Evolutionary conservation across 2,329 filamentous ascomycete genomes (phyloP), one percentile per base, ranked within the genome.

Genomic region (Trichophyton benhamiae): DNA sequence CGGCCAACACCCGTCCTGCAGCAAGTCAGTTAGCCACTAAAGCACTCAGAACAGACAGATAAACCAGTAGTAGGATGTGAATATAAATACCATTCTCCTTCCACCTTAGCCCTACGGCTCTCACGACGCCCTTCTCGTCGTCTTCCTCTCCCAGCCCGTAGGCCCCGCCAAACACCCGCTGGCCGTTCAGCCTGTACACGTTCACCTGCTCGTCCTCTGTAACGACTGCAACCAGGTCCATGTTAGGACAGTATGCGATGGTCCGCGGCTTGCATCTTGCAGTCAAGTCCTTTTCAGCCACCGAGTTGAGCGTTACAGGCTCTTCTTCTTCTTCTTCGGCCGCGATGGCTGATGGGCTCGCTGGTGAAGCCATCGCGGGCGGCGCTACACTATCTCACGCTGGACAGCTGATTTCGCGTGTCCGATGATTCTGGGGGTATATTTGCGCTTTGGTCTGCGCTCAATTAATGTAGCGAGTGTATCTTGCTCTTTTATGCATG

Each of bases 221-320:
- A 13, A 87, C 86, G 11, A 89, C 78, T 11, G 88, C 87, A 11
- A 91, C 80, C 53, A 97, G 80, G 74, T 96, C 89, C 77, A 95
- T 88, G 7, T 86, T 87, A 15, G 91, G 89, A 73, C 90, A 95
- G 73, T 88, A 89, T 27, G 85, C 81, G 38, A 92, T 79, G 58
- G 87, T 68, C 62, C 67, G 69, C 58, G 71, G 64, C 66, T 77
- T 77, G 67, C 74, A 75, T 73, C 73, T 76, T 67, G 71, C 68
- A 36, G 72, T 68, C 44, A 77, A 67, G 58, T 68, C 70, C 66
- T 77, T 76, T 64, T 76, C 74, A 48, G 70, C 72, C 53, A 76
- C 72, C 15, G 71, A 67, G 5, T 71, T 70, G 62, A 77, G 72
- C 3, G 22, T 17, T 17, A 15, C 27, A 36, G 15, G 53, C 8